A percentile compares a stretch with the other conserved stretches of the same genome.
These are phyloP conservation scores for Coelastrella sp. DNA, from an alignment of 139 green algal species.

Conservation along the genomic window DNA sequence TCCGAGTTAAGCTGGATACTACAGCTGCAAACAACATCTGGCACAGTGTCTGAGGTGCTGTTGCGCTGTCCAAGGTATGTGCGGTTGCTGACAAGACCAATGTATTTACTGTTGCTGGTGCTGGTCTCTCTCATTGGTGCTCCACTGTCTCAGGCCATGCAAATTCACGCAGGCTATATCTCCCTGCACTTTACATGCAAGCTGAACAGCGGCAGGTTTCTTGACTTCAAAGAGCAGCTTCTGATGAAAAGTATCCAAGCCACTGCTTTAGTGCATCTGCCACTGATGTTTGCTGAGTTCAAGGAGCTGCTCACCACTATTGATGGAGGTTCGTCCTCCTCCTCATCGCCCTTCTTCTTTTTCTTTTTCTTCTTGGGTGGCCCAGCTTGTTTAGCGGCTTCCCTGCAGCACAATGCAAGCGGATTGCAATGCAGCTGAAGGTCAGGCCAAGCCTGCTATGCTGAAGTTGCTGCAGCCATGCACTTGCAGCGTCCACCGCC, in stretches of 20 bases:
- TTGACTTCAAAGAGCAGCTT: no score
- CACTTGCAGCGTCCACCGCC: not conserved
- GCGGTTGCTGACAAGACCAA: no score
- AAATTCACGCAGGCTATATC: no score
- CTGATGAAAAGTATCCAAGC: no score
- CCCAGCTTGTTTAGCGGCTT: slow-evolving; percentile 2
- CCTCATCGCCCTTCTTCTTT: slow-evolving; percentile 20
- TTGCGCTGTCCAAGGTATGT: not conserved
- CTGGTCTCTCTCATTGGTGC: no score
- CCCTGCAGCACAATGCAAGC: not conserved
- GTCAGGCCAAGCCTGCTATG: not conserved
- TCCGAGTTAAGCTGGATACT: no score
- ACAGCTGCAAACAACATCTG: not conserved
- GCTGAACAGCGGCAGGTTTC: no score
- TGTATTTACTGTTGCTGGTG: no score
- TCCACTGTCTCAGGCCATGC: no score
- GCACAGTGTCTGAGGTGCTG: not conserved
- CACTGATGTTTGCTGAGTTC: no score
- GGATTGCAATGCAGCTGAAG: not conserved
- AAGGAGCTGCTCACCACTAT: not conserved
- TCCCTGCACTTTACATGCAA: no score
- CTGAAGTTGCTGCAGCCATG: not conserved
- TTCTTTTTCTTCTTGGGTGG: slow-evolving; percentile 37
- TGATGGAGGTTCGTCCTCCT: not conserved
- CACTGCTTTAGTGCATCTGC: no score